Base-by-base conservation (phyloP, 108 stramenopile species). In the Cyclostephanos invisitatus region DNA sequence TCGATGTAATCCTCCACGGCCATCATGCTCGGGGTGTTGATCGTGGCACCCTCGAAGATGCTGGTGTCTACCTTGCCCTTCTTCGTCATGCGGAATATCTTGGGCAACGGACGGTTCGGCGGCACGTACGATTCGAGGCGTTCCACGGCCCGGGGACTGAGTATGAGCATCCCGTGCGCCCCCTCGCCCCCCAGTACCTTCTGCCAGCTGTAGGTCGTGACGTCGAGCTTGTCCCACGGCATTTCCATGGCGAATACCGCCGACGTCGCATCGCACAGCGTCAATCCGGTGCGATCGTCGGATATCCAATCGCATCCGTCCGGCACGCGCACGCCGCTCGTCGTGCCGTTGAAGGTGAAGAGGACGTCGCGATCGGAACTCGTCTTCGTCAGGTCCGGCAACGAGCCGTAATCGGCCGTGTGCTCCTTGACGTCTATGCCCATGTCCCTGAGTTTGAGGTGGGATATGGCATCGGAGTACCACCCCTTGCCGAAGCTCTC, bases 311-410 rank as follows among this genome's bases (percentile, higher is more conserved):
- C 94, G 81, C 93, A 94, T 21, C 96, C 97, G 68, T 96, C 91
- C 24, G 88, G 93, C 20, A 99, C 96, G 72, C 96, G 93, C 46
- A 97, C 99, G 49, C 99, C 99, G 67, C 89, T 91, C 38, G 98
- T 99, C n/a, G 99, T 99, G 64, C 99, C 99, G 85, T 98, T 99
- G 84, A 96, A 99, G 55, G 99, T 98, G 89, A 99, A 99, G 78
- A 87, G 87, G 71, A 98, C 89, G 83, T 99, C 99, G 71, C 96
- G 77, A 63, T 98, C 96, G 35, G 88, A 79, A 73, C 89, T 90
- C 42, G 94, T 92, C 72, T 91, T 65, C 48, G 84, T 73, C 47
- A 99, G 71, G 75, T 99, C 97, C 25, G 99, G 99, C 54, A 99
- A 88, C 46, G 85, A 66, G 2, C 99, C 99, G 75, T 99, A 99